Evolutionary conservation across 495 filamentous ascomycete genomes (phyloP), one percentile per base, ranked within the genome.

Genomic region (Trichoderma asperelloides): DNA sequence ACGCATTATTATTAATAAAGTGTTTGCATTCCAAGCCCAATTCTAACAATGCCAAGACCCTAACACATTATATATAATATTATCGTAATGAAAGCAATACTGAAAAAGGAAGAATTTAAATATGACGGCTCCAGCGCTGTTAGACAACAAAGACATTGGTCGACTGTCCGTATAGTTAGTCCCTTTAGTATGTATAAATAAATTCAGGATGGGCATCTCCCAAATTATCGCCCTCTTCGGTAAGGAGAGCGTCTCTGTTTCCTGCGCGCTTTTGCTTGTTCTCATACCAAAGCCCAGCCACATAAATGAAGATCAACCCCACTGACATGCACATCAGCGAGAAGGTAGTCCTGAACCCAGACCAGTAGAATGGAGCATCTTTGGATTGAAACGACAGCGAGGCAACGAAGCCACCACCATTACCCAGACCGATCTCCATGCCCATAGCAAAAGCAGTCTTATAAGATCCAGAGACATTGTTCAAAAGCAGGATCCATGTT

Each of bases 351-450:
- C 25, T 60, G 6, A 60, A 60, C 0, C 55, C 55, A 2, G 55
- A 16, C 55, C 55, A 60, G 55, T 60, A 60, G 16, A 28, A 60
- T 33, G 55, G 55, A 30, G 55, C 55, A 2, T 23, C 55, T 18
- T 27, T 27, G 11, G 55, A 27, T 30, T 60, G 55, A 13, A 60
- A 60, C 3, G 55, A 60, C 1, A 60, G 9, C 25, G 55, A 60
- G 3, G 68, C 68, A 2, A 65, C 63, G 21, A 70, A 66, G 13
- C 68, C 68, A 5, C 68, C 70, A 45, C 69, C 66, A 40, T 72
- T 72, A 6, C 70, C 70, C 45, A 72, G 43, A 9, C 69, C 70
- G 47, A 72, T 65, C 11, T 65, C 70, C 13, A 71, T 40, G 9
- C 57, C 70, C 33, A 65, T 39, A 8, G 63, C 70, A 66, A 68